Evolutionary conservation across 129 eudicot species (phyloP), one percentile per base, ranked within the genome.

Genomic region (Artemisia argyi): DNA sequence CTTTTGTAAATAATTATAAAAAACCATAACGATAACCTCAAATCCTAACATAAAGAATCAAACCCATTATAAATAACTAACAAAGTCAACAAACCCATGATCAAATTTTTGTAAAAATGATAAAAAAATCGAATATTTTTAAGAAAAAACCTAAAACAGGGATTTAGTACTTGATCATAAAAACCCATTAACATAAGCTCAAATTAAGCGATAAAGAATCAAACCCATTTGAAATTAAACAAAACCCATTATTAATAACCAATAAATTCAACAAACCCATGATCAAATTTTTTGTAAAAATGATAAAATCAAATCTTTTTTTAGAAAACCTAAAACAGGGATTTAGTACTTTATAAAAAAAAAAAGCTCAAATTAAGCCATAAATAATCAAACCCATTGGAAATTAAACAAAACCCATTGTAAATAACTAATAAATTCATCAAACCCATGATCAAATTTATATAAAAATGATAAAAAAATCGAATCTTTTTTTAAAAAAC

Each of bases 361-460:
- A 17, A 61, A 67, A 72, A 10, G 16, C 63, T 62, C 6, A 73
- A 62, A 30, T 73, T 61, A 51, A 50, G 32, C 14, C 39, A 73
- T 61, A 28, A 62, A 32, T 22, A 63, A 28, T 50, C 42, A 0
- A 51, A 17, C 42, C 62, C 63, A 73, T 0, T n/a, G 51, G 18
- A 69, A 61, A 73, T 18, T 3, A 14, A 14, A 26, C 77, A 73
- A 18, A 63, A 62, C 71, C 69, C 78, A 61, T 62, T 11, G 3
- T 42, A 6, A 10, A 30, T 51, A 17, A 73, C 61, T 7, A 16
- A 44, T 39, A 73, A 62, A 17, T 17, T 12, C 14, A 65, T 32
- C 61, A 73, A 63, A 62, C 78, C 44, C 63, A 63, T 73, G 54
- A 73, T 12, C 78, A 63, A 50, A 73, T 17, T 73, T 19, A 35